Base-by-base conservation (phyloP, 805 yeast genomes). In the Huiozyma naganishii region DNA sequence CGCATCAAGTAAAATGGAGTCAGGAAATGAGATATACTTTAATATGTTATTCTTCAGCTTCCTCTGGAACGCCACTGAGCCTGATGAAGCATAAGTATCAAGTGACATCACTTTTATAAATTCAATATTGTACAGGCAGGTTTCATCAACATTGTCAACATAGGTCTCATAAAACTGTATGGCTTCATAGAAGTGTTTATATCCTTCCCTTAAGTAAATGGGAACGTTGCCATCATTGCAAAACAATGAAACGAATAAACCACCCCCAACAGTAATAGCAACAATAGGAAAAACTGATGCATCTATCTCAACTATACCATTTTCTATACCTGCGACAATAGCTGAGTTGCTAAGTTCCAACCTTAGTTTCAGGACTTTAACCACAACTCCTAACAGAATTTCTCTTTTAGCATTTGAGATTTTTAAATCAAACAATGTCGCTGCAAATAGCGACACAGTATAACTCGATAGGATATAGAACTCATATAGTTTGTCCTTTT, bases 1-100 rank as follows among this genome's bases (percentile, higher is more conserved):
- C 40, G 62, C 49, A 52, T 61, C 61, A 27, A 54, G 46, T 12
- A 62, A 36, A 6, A 57, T 48, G 17, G 50, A 51, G 34, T 60
- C 54, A 1, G 59, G 60, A 39, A 38, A 40, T 12, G 41, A 51
- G 35, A 55, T 48, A 45, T 46, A 44, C 41, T 47, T 57, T 41
- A 48, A 50, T 36, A 68, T 53, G 44, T 61, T 65, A 37, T 63
- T 73, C 56, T 82, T 70, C 44, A 82, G 63, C 48, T 74, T 73
- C 55, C 83, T 81, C 53, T 82, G 87, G 32, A 82, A 68, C 0
- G 92, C 86, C 13, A 81, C 80, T 27, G 79, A 70, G 28, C 92
- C 88, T 0, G 87, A 79, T 37, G 81, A 75, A 1, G 80, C 72
- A 29, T 67, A 64, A n/a, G 68, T 73, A 46, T 79, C 87, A 5